phyloP scores from a whole-genome alignment of 2,329 filamentous ascomycete species.

The Alternaria sp. region DNA sequence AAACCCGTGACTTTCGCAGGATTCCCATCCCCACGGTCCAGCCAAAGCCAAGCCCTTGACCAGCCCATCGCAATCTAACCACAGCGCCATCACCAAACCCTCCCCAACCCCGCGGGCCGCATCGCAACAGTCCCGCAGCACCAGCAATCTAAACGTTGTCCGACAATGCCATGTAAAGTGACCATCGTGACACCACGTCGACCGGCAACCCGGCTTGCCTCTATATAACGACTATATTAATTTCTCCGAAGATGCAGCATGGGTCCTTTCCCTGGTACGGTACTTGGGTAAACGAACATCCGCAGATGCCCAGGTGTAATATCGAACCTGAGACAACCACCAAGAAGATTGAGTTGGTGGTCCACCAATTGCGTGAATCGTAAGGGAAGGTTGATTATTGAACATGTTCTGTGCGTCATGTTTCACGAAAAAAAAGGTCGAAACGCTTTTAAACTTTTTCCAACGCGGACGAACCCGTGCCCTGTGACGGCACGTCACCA shows the following conservation, averaged over 20 bases:
- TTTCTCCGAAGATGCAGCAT: slow-evolving; percentile 21
- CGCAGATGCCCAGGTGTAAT: slow-evolving; percentile 11
- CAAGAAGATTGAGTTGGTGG: slow-evolving; percentile 5
- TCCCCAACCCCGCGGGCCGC: slow-evolving; percentile 1
- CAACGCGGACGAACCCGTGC: background rate
- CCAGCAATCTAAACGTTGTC: background rate
- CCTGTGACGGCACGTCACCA: background rate
- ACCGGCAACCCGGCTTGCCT: slow-evolving; percentile 11
- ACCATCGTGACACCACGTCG: background rate
- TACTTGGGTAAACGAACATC: slow-evolving; percentile 1
- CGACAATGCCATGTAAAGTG: background rate
- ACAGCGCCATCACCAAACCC: background rate
- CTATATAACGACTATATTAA: slow-evolving; percentile 27
- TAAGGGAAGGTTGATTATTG: background rate
- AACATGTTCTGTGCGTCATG: slow-evolving; percentile 8
- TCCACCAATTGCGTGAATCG: slow-evolving; percentile 29
- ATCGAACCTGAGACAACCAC: slow-evolving; percentile 21
- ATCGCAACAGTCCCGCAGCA: background rate
- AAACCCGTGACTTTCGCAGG: background rate
- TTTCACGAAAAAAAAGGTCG: slow-evolving; percentile 15
- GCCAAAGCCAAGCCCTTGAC: slow-evolving; percentile 12
- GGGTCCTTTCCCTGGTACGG: background rate
- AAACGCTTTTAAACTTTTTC: slow-evolving; percentile 13
- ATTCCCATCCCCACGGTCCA: background rate
- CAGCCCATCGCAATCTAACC: slow-evolving; percentile 15